These are phyloP conservation scores for Allomyces javanicus DNA, from an alignment of 192 early-diverging fungal genomes.

Conservation along the genomic window DNA sequence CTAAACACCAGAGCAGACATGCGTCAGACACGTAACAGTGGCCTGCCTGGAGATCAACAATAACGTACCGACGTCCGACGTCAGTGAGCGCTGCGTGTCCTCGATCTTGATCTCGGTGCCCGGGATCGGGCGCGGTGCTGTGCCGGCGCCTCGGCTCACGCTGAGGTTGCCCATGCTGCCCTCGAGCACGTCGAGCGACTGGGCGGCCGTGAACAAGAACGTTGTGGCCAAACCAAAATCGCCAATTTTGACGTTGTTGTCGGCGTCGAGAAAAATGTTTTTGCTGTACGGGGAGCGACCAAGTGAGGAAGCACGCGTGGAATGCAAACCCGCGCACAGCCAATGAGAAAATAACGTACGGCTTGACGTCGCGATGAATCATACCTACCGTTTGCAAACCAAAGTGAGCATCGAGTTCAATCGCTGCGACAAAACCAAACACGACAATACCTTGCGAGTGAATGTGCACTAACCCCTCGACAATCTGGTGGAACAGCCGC, in stretches of 20 bases:
- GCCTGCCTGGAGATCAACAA: too few species aligned
- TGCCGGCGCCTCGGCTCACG: too few species aligned
- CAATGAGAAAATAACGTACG: conserved; percentile 16
- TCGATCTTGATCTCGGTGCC: background rate
- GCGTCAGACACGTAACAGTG: too few species aligned
- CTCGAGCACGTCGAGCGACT: background rate
- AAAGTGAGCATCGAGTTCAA: too few species aligned
- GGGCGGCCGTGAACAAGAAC: conserved; percentile 4
- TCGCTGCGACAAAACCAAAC: too few species aligned
- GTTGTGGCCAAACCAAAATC: conserved; percentile 58
- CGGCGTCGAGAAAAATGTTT: conserved; percentile 20
- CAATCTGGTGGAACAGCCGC: conserved; percentile 70
- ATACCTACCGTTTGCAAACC: conserved; percentile 15
- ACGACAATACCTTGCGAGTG: conserved; percentile 61
- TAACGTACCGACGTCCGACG: conserved; percentile 34
- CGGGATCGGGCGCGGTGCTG: too few species aligned
- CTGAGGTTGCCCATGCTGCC: too few species aligned
- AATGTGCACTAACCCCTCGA: conserved; percentile 77
- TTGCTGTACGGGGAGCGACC: background rate
- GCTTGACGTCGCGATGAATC: conserved; percentile 81
- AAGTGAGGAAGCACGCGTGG: too few species aligned
- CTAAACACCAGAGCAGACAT: conserved; percentile 6
- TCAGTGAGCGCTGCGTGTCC: conserved; percentile 36
- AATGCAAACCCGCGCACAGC: too few species aligned
- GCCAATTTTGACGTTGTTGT: conserved; percentile 34